Base-by-base conservation (phyloP, 202 grass and related monocot genomes). In the Miscanthus sacchariflorus region DNA sequence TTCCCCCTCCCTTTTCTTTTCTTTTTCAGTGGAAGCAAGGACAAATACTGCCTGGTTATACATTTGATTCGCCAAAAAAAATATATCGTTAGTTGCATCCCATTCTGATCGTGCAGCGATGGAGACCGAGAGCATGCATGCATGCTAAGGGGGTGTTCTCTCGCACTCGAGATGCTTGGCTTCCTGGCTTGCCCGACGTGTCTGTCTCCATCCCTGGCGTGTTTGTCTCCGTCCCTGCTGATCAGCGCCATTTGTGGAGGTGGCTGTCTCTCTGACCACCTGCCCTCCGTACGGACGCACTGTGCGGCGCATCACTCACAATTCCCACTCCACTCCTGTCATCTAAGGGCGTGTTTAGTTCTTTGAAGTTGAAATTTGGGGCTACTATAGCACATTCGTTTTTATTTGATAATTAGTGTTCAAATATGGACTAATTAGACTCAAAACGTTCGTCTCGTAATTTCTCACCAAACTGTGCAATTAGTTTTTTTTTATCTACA, bases 181-280 rank as follows among this genome's bases (percentile, higher is more conserved):
- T 40, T 64, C 17, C 66, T 78, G 74, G 56, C 39, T 3, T 40
- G 39, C 30, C 7, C 6, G 42, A 44, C 68, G 44, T 27, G 27
- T 1, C 19, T 74, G 33, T 68, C 82, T 9, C 59, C 46, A 49
- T 49, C 46, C 17, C 52, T 19, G 52, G 52, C 54, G 43, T 28
- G 15, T 2, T 21, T 74, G 33, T 74, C 76, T 61, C 6, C 63
- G 24, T 27, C n/a, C 56, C 35, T 75, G 70, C 70, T 49, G 69
- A 45, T 76, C 64, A 67, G 84, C 79, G 72, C 72, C 84, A 72
- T 43, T 86, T 65, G 30, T 66, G 79, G 88, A 86, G 77, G 19
- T 65, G 80, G 24, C 64, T 83, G 80, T 18, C 48, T 27, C 35
- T 73, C 76, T 61, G 35, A 39, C 73, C 35, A 18, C 19, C 88